Conservation (phyloP, 2,329 filamentous ascomycete species). For the Verruconis gallopava region DNA sequence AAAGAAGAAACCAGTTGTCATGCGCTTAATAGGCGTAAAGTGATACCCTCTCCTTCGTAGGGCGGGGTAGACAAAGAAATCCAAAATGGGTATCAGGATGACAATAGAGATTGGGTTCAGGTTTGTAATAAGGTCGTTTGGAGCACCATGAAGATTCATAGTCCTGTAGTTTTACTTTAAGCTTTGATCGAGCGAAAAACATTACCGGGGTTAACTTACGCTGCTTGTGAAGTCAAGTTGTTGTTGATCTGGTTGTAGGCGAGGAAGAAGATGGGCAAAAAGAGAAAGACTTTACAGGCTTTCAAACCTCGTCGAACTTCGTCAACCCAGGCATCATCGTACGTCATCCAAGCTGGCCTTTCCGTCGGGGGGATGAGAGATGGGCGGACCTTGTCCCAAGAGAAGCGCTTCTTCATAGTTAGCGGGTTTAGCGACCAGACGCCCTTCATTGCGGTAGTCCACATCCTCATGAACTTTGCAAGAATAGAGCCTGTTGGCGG, state of each 20-base stretch:
- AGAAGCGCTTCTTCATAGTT: slow-evolving; percentile 40
- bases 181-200: no score
- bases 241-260: slow-evolving; percentile 55
- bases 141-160: slow-evolving; percentile 55
- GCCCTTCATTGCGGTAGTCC: slow-evolving; percentile 44
- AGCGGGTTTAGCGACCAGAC: slow-evolving; percentile 45
- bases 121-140: slow-evolving; percentile 67
- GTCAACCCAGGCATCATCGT: slow-evolving; percentile 70
- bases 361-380: slow-evolving; percentile 40
- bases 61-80: slow-evolving; percentile 51
- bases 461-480: slow-evolving; percentile 49
- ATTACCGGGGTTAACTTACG: slow-evolving; percentile 45
- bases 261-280: slow-evolving; percentile 55
- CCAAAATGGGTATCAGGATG: slow-evolving; percentile 60
- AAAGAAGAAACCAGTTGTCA: slow-evolving; percentile 56
- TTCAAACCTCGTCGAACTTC: slow-evolving; percentile 53
- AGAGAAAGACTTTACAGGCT: slow-evolving; percentile 35
- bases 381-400: slow-evolving; percentile 53
- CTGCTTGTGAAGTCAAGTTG: slow-evolving; percentile 56
- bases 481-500: slow-evolving; percentile 58
- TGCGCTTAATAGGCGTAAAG: slow-evolving; percentile 66
- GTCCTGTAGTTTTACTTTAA: slow-evolving; percentile 29
- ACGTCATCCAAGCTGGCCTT: slow-evolving; percentile 60
- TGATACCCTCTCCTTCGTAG: slow-evolving; percentile 50
- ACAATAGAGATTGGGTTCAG: slow-evolving; percentile 64